Evolutionary conservation across 2,329 filamentous ascomycete genomes (phyloP), one percentile per base, ranked within the genome.

Genomic region (Beauveria varroae): DNA sequence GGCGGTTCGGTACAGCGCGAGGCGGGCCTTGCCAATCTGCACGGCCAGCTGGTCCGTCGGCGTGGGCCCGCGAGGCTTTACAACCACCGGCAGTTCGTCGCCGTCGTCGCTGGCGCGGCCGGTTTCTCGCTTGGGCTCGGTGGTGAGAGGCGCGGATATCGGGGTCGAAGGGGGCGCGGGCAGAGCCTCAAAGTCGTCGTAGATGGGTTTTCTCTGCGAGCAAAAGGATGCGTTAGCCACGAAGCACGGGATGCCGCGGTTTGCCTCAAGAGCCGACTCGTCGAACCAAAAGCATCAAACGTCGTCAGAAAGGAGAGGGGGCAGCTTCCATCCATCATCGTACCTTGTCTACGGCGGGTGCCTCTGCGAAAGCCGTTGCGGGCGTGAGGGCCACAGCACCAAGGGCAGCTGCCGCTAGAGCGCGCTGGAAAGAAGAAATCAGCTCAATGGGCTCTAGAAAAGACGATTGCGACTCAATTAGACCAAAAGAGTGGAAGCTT

Each of bases 11-110:
- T 98, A 89, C 50, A 97, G 80, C 73, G 89, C 89, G 64, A 97
- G 80, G 63, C 95, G 91, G 63, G 84, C 90, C 67, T 82, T 84
- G 69, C 90, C 86, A 71, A 99, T 88, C 73, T 97, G 87, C 40
- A 81, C 82, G 63, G 95, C 91, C 43, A 99, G 85, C 55, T 92
- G 88, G 76, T 96, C 93, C 66, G 95, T 98, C 16, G 92, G 92
- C 24, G 92, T 91, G 16, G 91, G 90, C 64, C 78, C 75, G 63
- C 73, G 73, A 54, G 71, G 67, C 61, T 70, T 34, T 47, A 70
- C 56, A 30, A 24, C 12, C 7, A 24, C 49, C 16, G 24, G 62
- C 65, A 64, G 50, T 63, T 64, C 30, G 60, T 65, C 28, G 26
- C 8, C 52, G 66, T 64, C 44, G 63, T 64, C 26, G 53, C 61